phyloP scores from a whole-genome alignment of 805 yeast species.

The Ogataea kodamae region DNA sequence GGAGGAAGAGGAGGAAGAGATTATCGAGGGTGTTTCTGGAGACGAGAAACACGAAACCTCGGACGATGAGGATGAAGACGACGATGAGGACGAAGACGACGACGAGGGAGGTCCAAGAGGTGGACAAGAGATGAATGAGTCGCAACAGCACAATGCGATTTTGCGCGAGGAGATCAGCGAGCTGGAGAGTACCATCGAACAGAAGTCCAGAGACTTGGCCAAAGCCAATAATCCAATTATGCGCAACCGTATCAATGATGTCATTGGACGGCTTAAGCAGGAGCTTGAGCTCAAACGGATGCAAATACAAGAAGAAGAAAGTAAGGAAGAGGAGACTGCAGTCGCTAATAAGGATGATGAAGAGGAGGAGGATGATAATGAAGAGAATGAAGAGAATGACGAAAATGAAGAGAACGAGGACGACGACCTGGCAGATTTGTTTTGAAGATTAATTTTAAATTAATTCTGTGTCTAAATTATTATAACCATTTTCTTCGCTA shows the following conservation, averaged over 20 bases:
- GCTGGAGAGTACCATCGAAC: constrained; percentile 69
- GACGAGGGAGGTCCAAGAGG: constrained; percentile 37
- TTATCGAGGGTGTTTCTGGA: constrained; percentile 43
- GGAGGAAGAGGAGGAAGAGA: constrained; percentile 41
- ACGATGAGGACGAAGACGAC: constrained; percentile 39
- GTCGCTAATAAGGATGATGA: constrained; percentile 31
- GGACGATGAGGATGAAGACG: constrained; percentile 47
- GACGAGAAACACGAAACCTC: constrained; percentile 44
- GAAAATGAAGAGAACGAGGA: constrained; percentile 33
- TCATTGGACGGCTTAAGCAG: constrained; percentile 69
- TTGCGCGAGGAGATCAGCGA: constrained; percentile 84
- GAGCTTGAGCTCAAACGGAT: constrained; percentile 79
- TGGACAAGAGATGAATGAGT: constrained; percentile 44
- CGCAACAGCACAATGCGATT: constrained; percentile 62
- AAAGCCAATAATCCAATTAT: constrained; percentile 80
- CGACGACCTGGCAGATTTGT: constrained; percentile 31
- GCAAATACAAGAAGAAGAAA: constrained; percentile 42
- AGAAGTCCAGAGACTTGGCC: constrained; percentile 67
- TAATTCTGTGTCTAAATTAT: constrained; percentile 7
- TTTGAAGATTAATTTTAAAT: constrained; percentile 9
- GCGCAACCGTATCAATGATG: constrained; percentile 81
- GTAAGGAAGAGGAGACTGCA: constrained; percentile 32
- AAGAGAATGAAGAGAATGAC: constrained; percentile 21
- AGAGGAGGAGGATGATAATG: constrained; percentile 42
- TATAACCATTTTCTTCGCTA: constrained; percentile 2